Evolutionary conservation across 2,329 filamentous ascomycete genomes (phyloP).

Genomic region (Beauveria sp.): DNA sequence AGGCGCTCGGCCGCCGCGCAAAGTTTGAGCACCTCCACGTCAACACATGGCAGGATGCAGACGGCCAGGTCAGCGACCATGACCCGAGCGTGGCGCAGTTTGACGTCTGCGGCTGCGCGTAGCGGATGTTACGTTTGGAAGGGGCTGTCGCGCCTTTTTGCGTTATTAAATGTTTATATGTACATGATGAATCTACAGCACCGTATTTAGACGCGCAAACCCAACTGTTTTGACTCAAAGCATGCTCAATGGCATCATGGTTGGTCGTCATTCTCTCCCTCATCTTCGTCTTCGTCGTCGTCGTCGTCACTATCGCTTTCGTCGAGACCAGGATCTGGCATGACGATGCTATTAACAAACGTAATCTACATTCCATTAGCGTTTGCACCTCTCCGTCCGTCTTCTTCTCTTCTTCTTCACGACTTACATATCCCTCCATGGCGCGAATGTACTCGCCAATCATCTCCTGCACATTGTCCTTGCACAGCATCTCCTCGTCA

Average conservation of each 20-base stretch:
- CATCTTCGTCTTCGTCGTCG: conserved; percentile 19
- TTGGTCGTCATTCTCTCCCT: conserved; percentile 7
- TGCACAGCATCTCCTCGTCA: conserved; percentile 55
- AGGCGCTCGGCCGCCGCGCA: conserved; percentile 35
- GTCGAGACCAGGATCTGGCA: conserved; percentile 54
- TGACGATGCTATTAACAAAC: conserved; percentile 64
- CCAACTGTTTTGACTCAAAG: background rate
- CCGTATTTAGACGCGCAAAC: background rate
- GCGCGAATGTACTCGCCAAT: conserved; percentile 57
- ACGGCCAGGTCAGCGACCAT: conserved; percentile 56
- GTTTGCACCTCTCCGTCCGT: background rate
- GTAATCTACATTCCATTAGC: conserved; percentile 44
- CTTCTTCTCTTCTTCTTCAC: background rate
- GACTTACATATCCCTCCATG: conserved; percentile 72
- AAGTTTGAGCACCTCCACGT: conserved; percentile 62
- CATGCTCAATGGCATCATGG: background rate
- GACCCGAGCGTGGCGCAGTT: conserved; percentile 60
- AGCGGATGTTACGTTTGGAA: background rate
- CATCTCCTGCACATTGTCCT: conserved; percentile 54
- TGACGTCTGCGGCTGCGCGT: conserved; percentile 45
- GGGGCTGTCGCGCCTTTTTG: background rate
- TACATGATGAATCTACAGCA: background rate
- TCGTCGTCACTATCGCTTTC: conserved; percentile 34
- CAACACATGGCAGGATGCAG: conserved; percentile 57
- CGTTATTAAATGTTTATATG: background rate